phyloP scores from a whole-genome alignment of 768 basidiomycete genomes.

The Lactarius quietus region DNA sequence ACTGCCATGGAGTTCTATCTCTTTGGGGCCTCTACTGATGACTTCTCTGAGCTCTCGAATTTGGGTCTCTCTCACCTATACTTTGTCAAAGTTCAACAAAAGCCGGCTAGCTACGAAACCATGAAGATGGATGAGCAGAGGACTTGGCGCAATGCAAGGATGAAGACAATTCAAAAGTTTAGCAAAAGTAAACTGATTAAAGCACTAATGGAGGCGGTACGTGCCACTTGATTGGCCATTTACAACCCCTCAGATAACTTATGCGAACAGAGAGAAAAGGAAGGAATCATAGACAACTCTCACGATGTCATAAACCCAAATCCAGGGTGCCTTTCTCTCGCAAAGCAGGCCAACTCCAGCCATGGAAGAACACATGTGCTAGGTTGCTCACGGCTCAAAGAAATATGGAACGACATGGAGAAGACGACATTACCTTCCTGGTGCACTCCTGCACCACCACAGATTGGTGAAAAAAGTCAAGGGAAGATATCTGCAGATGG shows the following conservation, averaged over 20 bases:
- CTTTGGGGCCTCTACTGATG: not conserved
- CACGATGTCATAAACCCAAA: not conserved
- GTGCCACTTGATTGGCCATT: not conserved
- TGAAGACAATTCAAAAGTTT: not conserved
- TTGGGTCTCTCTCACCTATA: not conserved
- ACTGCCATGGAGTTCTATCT: not conserved
- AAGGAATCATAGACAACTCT: not conserved
- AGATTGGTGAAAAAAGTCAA: conserved; percentile 23
- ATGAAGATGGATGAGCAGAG: not conserved
- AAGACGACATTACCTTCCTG: conserved; percentile 28
- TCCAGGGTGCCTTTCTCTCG: not conserved
- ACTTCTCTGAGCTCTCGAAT: not conserved
- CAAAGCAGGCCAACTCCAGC: not conserved
- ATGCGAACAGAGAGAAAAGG: not conserved
- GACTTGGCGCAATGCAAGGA: not conserved
- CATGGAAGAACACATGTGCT: not conserved
- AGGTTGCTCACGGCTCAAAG: not conserved
- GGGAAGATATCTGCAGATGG: conserved; percentile 31
- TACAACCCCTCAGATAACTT: not conserved
- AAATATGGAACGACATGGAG: conserved; percentile 15
- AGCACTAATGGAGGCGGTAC: not conserved
- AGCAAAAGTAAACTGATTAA: not conserved
- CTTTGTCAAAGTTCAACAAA: not conserved
- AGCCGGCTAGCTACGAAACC: not conserved
- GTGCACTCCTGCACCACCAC: conserved; percentile 23